phyloP scores from a whole-genome alignment of 805 yeast species.

The Pichia nanzhaoensis region DNA sequence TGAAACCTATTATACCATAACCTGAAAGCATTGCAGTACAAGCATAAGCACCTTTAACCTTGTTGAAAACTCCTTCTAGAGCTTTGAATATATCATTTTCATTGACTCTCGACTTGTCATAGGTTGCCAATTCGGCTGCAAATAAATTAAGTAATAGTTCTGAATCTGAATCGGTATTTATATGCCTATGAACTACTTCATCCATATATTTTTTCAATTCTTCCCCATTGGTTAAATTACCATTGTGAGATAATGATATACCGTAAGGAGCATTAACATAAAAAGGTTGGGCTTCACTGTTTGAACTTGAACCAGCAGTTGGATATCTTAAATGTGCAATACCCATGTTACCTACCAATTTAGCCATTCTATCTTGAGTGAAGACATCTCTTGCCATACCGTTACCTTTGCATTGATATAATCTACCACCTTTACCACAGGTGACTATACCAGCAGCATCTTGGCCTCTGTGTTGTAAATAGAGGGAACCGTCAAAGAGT shows the following conservation, averaged over 20 bases:
- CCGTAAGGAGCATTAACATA: slow-evolving; percentile 98
- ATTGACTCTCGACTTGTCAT: slow-evolving; percentile 89
- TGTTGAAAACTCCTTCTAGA: slow-evolving; percentile 68
- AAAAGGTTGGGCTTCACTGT: slow-evolving; percentile 97
- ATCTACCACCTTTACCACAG: slow-evolving; percentile 86
- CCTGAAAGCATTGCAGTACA: slow-evolving; percentile 95
- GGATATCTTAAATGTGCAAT: slow-evolving; percentile 93
- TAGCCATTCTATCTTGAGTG: slow-evolving; percentile 70
- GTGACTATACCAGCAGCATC: slow-evolving; percentile 99
- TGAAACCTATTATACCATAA: slow-evolving; percentile 88
- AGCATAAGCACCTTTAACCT: slow-evolving; percentile 95
- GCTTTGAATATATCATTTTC: slow-evolving; percentile 86
- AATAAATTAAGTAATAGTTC: slow-evolving; percentile 84
- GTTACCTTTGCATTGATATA: slow-evolving; percentile 96
- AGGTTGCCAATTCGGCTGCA: slow-evolving; percentile 85
- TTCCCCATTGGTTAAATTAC: slow-evolving; percentile 84
- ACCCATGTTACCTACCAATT: slow-evolving; percentile 90
- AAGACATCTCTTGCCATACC: slow-evolving; percentile 99
- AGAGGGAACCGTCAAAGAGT: slow-evolving; percentile 85
- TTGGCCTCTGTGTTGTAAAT: slow-evolving; percentile 95
- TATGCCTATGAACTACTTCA: slow-evolving; percentile 92
- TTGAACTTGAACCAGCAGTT: slow-evolving; percentile 94
- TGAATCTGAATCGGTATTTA: slow-evolving; percentile 94
- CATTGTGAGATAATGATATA: slow-evolving; percentile 83
- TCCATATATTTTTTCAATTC: slow-evolving; percentile 77